phyloP scores from a whole-genome alignment of 2,329 filamentous ascomycete species.

The Aspergillus neotritici region DNA sequence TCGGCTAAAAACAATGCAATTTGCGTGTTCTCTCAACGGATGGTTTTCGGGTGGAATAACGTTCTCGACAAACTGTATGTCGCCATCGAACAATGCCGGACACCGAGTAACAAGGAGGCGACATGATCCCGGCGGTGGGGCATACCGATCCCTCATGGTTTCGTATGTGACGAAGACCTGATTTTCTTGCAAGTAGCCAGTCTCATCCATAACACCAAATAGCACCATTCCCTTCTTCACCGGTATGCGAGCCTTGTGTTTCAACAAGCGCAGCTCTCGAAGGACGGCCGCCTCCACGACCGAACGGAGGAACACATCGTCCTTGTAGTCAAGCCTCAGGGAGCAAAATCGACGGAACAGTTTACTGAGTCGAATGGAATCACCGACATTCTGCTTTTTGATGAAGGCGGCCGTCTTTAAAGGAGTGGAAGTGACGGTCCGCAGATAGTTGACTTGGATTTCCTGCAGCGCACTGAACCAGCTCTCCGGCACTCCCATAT shows the following conservation, averaged over 20 bases:
- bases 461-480: conserved; percentile 63
- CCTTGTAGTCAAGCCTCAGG: conserved; percentile 59
- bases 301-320: conserved; percentile 64
- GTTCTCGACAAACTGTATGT: conserved; percentile 63
- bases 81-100: conserved; percentile 74
- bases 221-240: conserved; percentile 67
- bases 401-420: conserved; percentile 63
- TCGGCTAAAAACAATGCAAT: conserved; percentile 74
- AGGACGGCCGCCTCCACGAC: conserved; percentile 66
- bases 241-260: conserved; percentile 71
- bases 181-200: conserved; percentile 58
- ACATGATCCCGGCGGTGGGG: conserved; percentile 13
- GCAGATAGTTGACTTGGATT: conserved; percentile 56
- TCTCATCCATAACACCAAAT: conserved; percentile 81
- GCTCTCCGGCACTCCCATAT: conserved; percentile 55
- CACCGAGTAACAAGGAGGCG: conserved; percentile 65
- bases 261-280: conserved; percentile 66
- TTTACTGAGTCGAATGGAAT: conserved; percentile 54
- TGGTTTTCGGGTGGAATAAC: conserved; percentile 55
- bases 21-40: conserved; percentile 57
- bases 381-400: conserved; percentile 56
- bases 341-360: conserved; percentile 55
- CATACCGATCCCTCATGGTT: conserved; percentile 4
- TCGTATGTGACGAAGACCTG: conserved; percentile 40
- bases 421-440: conserved; percentile 52